Evolutionary conservation across 2,329 filamentous ascomycete genomes (phyloP).

Genomic region (Elsinoe ampelina): DNA sequence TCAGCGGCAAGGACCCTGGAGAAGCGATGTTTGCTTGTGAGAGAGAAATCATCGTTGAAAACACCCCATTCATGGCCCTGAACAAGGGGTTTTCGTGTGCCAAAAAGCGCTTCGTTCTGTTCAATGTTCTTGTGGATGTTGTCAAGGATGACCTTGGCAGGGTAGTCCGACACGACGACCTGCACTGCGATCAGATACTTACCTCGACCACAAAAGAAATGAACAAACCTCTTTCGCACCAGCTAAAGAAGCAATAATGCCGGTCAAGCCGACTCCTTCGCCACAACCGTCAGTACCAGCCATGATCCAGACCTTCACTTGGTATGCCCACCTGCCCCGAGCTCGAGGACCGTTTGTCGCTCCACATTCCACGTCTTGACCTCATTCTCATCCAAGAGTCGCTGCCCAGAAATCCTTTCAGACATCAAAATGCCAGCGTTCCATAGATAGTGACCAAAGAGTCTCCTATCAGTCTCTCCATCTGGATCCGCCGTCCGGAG

Average conservation of each 20-base stretch:
- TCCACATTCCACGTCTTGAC: conserved; percentile 38
- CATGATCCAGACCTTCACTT: conserved; percentile 21
- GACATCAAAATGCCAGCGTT: conserved; percentile 48
- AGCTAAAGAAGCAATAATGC: conserved; percentile 37
- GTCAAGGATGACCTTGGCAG: conserved; percentile 48
- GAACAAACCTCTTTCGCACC: conserved; percentile 35
- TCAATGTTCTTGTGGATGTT: conserved; percentile 51
- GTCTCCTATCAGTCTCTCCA: conserved; percentile 44
- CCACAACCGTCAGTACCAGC: conserved; percentile 18
- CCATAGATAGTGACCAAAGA: conserved; percentile 68
- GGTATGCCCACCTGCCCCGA: conserved; percentile 56
- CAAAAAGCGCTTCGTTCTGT: conserved; percentile 38
- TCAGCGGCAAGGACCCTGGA: conserved; percentile 60
- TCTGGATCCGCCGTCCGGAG: conserved; percentile 37
- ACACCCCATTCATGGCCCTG: conserved; percentile 59
- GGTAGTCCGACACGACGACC: conserved; percentile 59
- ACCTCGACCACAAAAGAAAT: not conserved
- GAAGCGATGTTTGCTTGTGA: conserved; percentile 36
- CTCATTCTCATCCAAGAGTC: conserved; percentile 20
- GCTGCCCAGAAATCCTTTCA: conserved; percentile 32
- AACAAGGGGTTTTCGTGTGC: conserved; percentile 35
- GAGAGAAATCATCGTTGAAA: conserved; percentile 34
- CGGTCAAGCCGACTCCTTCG: conserved; percentile 37
- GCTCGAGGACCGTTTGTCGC: conserved; percentile 49
- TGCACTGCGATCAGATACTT: conserved; percentile 19